Evolutionary conservation across 2,329 filamentous ascomycete species (phyloP), one percentile per base, ranked within the genome.

Genomic region (Sclerotinia subarctica): DNA sequence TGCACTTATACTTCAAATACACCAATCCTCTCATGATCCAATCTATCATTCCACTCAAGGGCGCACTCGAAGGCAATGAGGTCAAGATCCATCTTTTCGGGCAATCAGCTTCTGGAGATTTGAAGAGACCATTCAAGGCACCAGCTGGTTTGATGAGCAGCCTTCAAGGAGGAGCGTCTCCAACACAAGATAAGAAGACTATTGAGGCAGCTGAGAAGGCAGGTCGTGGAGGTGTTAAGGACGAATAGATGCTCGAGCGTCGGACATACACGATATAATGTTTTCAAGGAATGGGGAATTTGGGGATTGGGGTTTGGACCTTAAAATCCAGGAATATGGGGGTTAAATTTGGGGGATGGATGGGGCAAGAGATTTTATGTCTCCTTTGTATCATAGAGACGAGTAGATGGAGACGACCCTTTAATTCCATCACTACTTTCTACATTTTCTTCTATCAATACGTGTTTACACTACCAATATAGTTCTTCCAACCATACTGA

Each of bases 1-100:
- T 99, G 94, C 95, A 99, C 84, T 74, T 99, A 71, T 99, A 98
- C 89, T 91, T 99, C 86, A 94, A 97, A 81, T 99, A 98, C 90
- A 98, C 94, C 83, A 99, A 98, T 88, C 95, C 95, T 53, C 91
- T 99, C 64, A 85, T 97, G 77, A 97, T 99, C 83, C 95, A 99
- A 88, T 96, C 91, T 80, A 97, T 99, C 83, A 95, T 99, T 78
- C 95, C 95, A 46, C 85, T 98, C 81, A 99, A 99, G 90, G 87
- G 91, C 78, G 94, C 93, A 57, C 87, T 99, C 81, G 95, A 99
- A 85, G 86, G 90, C 82, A 98, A 97, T 85, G 84, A 97, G 76
- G 87, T 95, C 85, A 97, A 98, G 88, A 94, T 99, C 78, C 91
- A 98, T 82, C 74, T 99, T 72, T 91, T 94, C 72, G 94, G 94